Evolutionary conservation across 352 stramenopile genomes (phyloP), one percentile per base, ranked within the genome.

Genomic region (Poterioochromonas sp.): DNA sequence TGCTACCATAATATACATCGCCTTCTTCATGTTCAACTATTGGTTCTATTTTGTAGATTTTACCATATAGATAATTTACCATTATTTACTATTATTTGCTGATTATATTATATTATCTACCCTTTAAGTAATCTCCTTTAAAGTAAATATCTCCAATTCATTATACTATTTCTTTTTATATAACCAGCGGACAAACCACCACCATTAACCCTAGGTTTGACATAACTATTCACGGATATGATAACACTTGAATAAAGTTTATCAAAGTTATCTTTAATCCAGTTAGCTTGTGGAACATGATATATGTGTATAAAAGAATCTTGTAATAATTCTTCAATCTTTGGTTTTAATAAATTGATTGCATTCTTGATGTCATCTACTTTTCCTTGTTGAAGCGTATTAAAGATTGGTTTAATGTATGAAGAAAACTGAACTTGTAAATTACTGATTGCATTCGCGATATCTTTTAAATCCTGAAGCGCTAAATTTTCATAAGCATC

Each of bases 41-140:
- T 51, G 43, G 43, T 51, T 51, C 53, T 5, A 63, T 63, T 63
- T 63, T 63, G 26, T 63, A 63, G 29, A 63, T 63, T 63, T 63
- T 63, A 29, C 53, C 53, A 8, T 63, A 32, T 34, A 32, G 53
- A 63, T 63, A 63, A 63, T 63, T 34, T 35, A 34, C 18, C 53
- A 63, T 63, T 35, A 32, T 29, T 34, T 63, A 35, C 29, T 63
- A 63, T 63, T 32, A n/a, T 63, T 34, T 63, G 29, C 18, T 51
- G n/a, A n/a, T n/a, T n/a, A n/a, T n/a, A n/a, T 51, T 63, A 63
- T 63, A 63, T 29, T 63, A 5, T 29, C 29, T 32, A 35, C 2
- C 29, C 53, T 63, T 63, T 35, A 63, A 63, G 53, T 29, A 11
- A 35, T 63, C 29, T 63, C 18, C 8, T 35, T 63, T 63, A 63